Evolutionary conservation across 2,329 filamentous ascomycete genomes (phyloP), one percentile per base, ranked within the genome.

Genomic region (Chaetoscypha palmicola): DNA sequence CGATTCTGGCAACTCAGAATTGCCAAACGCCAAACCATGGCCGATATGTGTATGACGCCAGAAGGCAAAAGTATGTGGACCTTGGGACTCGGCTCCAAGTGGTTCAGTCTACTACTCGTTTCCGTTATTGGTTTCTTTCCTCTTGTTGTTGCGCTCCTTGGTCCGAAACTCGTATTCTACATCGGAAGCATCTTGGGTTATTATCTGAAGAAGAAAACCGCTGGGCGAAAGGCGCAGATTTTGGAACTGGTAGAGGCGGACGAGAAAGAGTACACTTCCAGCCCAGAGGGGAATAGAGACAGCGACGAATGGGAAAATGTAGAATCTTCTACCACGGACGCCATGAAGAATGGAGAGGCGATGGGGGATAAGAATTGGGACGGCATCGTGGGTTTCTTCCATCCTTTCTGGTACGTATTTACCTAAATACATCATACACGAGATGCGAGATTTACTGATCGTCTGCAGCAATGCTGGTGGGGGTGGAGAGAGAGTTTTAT

Each of bases 331-430:
- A 69, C 62, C 50, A 64, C 63, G 58, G 68, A 68, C 30, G 66
- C 62, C 37, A 66, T 67, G 19, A 60, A 63, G 37, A 71, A 69
- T 52, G 70, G 64, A 35, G 65, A 62, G 20, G 63, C 61, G 45
- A 63, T 61, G 45, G 59, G 62, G 9, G 70, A 74, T 46, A 69
- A 74, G 53, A 73, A 83, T 35, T 96, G 86, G 86, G 73, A 81
- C 49, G 90, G 90, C 23, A 80, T 96, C 41, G 79, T 97, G 50
- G 92, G 88, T 36, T 97, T 98, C 73, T 95, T 98, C 62, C 92
- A 98, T 64, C 92, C 92, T 1, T 98, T 96, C 64, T 97, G 92
- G 86, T 91, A 70, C 33, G 49, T 34, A 37, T 41, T 35, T 31
- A 4, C 16, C 12, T 7, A 7, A 7, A 7, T 28, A 12, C 24